These are phyloP conservation scores for Acer saccharum DNA, from an alignment of 345 rosid species.

Conservation along the genomic window DNA sequence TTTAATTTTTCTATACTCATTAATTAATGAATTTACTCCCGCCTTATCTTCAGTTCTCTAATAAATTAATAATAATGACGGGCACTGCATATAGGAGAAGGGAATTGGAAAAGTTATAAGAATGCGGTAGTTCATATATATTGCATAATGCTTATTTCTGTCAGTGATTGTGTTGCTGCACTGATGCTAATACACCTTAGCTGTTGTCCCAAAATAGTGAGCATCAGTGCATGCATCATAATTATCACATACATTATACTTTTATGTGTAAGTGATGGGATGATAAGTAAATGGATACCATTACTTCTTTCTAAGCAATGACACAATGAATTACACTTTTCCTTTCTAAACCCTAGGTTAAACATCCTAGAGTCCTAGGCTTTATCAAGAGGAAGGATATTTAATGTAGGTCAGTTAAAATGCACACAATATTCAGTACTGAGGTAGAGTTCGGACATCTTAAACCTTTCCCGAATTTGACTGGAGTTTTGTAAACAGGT, in stretches of 20 bases:
- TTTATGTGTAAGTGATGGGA: too few species aligned
- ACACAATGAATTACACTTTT: background rate
- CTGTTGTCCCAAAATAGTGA: background rate
- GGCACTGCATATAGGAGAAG: background rate
- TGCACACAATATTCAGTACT: background rate
- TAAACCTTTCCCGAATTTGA: background rate
- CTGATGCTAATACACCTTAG: background rate
- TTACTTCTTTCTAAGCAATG: background rate
- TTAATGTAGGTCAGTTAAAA: background rate
- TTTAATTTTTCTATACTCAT: conserved; percentile 1
- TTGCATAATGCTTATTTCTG: background rate
- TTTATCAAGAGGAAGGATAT: background rate
- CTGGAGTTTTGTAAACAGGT: background rate
- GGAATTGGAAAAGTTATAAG: background rate
- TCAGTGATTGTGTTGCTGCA: background rate
- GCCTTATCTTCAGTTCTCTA: background rate
- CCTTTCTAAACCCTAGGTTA: background rate
- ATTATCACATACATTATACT: background rate
- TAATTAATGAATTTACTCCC: background rate
- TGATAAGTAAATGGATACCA: too few species aligned
- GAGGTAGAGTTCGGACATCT: background rate
- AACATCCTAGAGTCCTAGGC: background rate
- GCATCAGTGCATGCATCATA: background rate
- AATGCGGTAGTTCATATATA: background rate
- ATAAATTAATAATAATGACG: background rate